Evolutionary conservation across 352 stramenopile genomes (phyloP).

Genomic region (Phytopythium kandeliae): DNA sequence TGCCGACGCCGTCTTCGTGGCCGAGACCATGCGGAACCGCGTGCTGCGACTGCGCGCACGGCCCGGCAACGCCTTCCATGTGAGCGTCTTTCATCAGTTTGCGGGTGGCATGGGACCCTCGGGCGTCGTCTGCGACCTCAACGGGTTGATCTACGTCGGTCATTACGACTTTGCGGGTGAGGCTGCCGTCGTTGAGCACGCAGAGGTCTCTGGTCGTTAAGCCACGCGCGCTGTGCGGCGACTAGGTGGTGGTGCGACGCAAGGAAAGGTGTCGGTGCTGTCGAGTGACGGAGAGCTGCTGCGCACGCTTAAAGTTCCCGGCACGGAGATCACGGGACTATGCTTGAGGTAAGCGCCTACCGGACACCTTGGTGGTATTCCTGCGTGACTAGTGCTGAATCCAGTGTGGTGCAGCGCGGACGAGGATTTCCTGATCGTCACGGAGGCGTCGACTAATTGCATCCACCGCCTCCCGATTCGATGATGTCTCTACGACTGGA

Average conservation of each 20-base stretch:
- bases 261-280: constrained; percentile 71
- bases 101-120: constrained; percentile 72
- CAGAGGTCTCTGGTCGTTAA: no score
- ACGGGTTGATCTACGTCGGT: constrained; percentile 67
- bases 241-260: constrained; percentile 19
- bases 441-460: constrained; percentile 68
- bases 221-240: not conserved
- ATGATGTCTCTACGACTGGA: constrained; percentile 11
- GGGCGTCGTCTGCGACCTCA: constrained; percentile 54
- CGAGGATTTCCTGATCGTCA: constrained; percentile 59
- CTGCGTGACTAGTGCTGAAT: not conserved
- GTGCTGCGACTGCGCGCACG: constrained; percentile 62
- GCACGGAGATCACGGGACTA: constrained; percentile 67
- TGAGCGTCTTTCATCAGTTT: constrained; percentile 84
- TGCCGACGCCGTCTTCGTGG: constrained; percentile 47
- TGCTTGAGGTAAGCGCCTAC: constrained; percentile 49
- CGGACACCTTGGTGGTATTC: not conserved
- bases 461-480: constrained; percentile 44
- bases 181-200: not conserved
- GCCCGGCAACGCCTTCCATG: constrained; percentile 61
- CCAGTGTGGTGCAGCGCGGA: constrained; percentile 29
- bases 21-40: constrained; percentile 81
- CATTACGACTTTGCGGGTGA: constrained; percentile 82
- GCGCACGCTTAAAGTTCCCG: constrained; percentile 48
- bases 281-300: constrained; percentile 35